Conservation (phyloP, 2,329 filamentous ascomycete species). For the Monosporascus sp. region DNA sequence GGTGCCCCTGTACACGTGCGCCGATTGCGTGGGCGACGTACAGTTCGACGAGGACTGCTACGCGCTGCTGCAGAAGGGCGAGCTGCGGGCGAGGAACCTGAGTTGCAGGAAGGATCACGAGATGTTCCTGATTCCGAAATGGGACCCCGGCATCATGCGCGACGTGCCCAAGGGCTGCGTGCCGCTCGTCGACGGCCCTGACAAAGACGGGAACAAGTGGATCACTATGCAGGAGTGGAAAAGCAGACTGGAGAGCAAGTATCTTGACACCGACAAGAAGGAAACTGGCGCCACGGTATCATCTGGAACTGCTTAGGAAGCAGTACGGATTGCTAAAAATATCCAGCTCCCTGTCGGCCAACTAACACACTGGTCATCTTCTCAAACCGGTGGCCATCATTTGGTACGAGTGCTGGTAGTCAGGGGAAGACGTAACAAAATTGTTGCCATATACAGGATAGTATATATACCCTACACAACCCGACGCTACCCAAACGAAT, state of each 20-base stretch:
- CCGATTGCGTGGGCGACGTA: slow-evolving; percentile 19
- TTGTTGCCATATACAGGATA: too few relatives aligned
- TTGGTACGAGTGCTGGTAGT: too few relatives aligned
- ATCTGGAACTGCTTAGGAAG: not conserved
- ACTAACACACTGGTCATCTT: too few relatives aligned
- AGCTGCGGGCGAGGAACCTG: slow-evolving; percentile 13
- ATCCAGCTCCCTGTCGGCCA: too few relatives aligned
- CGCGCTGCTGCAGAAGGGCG: slow-evolving; percentile 11
- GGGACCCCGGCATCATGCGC: slow-evolving; percentile 14
- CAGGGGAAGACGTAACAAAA: too few relatives aligned
- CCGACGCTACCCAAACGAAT: too few relatives aligned
- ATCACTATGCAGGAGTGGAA: slow-evolving; percentile 24
- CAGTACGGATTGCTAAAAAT: not conserved
- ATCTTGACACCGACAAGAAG: slow-evolving; percentile 9
- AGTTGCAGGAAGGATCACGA: slow-evolving; percentile 19
- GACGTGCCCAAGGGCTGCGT: slow-evolving; percentile 18
- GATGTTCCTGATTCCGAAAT: slow-evolving; percentile 18
- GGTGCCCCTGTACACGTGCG: slow-evolving; percentile 20
- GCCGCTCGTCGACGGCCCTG: slow-evolving; percentile 14
- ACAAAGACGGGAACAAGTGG: slow-evolving; percentile 16
- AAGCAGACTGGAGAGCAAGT: slow-evolving; percentile 14
- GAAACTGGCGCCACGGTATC: not conserved
- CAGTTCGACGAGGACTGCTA: slow-evolving; percentile 19
- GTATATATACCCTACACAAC: too few relatives aligned
- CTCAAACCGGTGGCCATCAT: too few relatives aligned